Base-by-base conservation (phyloP, 2,329 filamentous ascomycete species). In the Pseudopyricularia javanii region DNA sequence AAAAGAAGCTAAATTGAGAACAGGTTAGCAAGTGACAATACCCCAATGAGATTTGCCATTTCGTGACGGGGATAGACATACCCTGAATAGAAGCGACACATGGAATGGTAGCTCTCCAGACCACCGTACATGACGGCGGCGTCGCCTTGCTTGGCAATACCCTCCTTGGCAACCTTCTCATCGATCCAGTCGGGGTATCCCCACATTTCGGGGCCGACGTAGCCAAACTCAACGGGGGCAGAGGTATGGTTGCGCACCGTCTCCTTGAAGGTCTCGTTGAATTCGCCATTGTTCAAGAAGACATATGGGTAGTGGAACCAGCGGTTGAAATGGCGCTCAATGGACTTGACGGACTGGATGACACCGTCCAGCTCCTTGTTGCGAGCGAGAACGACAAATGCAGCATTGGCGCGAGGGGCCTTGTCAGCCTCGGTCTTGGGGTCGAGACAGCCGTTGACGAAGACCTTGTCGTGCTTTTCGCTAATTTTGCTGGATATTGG, bases 291-390 rank as follows among this genome's bases (percentile, higher is more conserved):
- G 70, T 98, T 98, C 60, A 98, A 75, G 69, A 98, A 97, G 60
- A 97, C 91, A 66, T 97, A 98, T 26, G 93, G 93, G 68, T 98
- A 98, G 69, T 97, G 83, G 68, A 90, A 98, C 91, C 91, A 98
- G 59, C 91, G 82, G 71, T 98, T 98, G 80, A 98, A 98, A 70
- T 98, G 93, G 61, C 93, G 82, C 74, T 98, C 93, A 60, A 98
- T 91, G 45, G 91, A 97, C 74, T 96, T 96, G 68, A 98, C 80
- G 9, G 93, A 97, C 69, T 97, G 89, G 58, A 98, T 82, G 37
- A 98, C 93, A 55, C 93, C 93, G 1, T 95, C 91, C 58, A 98
- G 69, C 71, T 98, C 93, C 75, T 95, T 94, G 67, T 98, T 97
- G 61, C 93, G 78, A 53, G 93, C 93, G 55, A 98, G 78, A 37